Conservation (phyloP, 257 asterid genomes). For the Oldenlandia corymbosa region DNA sequence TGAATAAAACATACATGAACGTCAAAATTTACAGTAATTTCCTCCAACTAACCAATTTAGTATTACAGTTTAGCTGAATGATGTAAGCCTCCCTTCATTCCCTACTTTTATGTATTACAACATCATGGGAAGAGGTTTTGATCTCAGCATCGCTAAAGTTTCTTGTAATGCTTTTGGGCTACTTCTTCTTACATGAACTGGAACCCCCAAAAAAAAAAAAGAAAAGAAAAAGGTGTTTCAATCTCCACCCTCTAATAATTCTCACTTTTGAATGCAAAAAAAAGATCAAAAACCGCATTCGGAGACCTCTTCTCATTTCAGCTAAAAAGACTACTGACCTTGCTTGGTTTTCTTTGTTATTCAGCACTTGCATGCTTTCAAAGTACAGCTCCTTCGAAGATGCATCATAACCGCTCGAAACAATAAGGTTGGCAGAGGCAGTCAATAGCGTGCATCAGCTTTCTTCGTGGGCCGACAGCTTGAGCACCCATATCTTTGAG, state of each 20-base stretch:
- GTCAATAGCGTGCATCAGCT: constrained; percentile 85
- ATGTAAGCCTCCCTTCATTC: not conserved
- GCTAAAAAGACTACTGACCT: not conserved
- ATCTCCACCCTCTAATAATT: not conserved
- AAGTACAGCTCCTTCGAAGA: no score
- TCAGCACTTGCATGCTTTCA: not conserved
- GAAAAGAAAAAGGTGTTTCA: not conserved
- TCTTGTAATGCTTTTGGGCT: no score
- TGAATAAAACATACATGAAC: not conserved
- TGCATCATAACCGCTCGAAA: constrained; percentile 34
- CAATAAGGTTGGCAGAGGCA: constrained; percentile 90
- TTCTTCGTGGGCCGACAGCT: constrained; percentile 91
- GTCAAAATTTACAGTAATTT: not conserved
- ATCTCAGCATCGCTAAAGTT: no score
- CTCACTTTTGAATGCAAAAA: not conserved
- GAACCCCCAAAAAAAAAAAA: no score
- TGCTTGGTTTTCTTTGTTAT: not conserved
- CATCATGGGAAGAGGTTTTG: no score
- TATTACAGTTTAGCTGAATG: no score
- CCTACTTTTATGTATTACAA: not conserved
- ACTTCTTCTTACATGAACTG: no score
- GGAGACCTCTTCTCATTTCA: not conserved
- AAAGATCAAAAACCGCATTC: not conserved
- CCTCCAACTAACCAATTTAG: not conserved
- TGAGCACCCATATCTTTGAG: constrained; percentile 82